Base-by-base conservation (phyloP, 805 yeast species). In the Millerozyma acaciae region DNA sequence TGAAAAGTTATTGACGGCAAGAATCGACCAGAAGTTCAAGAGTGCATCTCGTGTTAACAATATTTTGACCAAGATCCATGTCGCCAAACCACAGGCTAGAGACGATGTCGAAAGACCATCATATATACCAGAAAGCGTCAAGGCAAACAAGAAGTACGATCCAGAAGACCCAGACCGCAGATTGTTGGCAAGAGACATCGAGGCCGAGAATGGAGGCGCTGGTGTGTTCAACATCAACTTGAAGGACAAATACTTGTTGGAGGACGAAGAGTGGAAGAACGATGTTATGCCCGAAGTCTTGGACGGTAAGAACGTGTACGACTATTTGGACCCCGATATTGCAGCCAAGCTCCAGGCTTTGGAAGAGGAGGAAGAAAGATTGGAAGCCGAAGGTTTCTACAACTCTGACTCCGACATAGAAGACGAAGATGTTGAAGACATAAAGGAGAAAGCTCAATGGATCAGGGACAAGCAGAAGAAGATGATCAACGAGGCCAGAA, bases 191-290 rank as follows among this genome's bases (percentile, higher is more conserved):
- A 76, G 86, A 53, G 97, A 93, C 56, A 70, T 88, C 42, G 98
- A 93, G 68, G 82, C 75, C 31, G 96, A 84, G 58, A 86, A 93
- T 52, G 98, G 98, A 57, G 98, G 98, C 57, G 97, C 98, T 27
- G 98, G 98, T 73, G 98, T 93, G 21, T 93, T 68, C 73, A 93
- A 88, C 68, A 77, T 93, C 56, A 88, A 93, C 68, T 72, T 93
- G 66, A 86, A 88, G 60, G 97, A 90, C 55, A 84, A 81, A 53
- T 93, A 94, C 63, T 48, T 93, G 42, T 71, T 93, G 48, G 98
- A 90, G 48, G 90, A 93, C 57, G 97, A 90, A 33, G 94, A 86
- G 44, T 93, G 99, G 99, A 90, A 90, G 75, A 78, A 87, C 47
- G 99, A 93, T 62, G 75, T 83, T 42, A 87, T 93, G 87, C 99